Conservation (phyloP, 495 filamentous ascomycete genomes). For the Lepraria neglecta region DNA sequence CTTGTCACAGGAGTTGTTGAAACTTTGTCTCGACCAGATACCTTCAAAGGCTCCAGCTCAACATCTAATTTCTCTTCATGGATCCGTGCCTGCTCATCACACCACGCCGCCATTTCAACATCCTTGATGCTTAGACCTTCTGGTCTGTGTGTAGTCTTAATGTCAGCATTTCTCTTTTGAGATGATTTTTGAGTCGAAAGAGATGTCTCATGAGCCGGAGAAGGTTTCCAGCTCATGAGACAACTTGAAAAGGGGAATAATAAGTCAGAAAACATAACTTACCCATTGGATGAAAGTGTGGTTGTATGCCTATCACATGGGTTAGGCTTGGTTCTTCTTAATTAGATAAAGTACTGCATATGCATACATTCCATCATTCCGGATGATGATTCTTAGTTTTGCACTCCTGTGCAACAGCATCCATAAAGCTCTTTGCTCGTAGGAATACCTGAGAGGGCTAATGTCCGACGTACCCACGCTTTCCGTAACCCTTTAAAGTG, state of each 20-base stretch:
- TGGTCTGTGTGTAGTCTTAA: constrained; percentile 51
- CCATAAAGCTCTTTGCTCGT: constrained; percentile 51
- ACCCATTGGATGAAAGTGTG: constrained; percentile 54
- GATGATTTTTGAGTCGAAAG: too few species aligned
- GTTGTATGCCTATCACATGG: constrained; percentile 49
- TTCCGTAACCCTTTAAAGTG: constrained; percentile 57
- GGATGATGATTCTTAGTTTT: constrained; percentile 54
- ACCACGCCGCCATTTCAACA: constrained; percentile 49
- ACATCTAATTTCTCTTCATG: constrained; percentile 44
- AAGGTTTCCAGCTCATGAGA: too few species aligned
- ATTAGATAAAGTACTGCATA: neutral
- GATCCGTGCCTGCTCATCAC: constrained; percentile 47
- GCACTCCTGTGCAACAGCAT: constrained; percentile 49
- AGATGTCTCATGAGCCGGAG: too few species aligned
- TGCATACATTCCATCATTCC: constrained; percentile 56
- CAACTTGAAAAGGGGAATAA: too few species aligned
- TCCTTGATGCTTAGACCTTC: constrained; percentile 52
- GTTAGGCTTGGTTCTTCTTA: neutral
- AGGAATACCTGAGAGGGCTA: neutral
- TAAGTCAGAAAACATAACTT: too few species aligned
- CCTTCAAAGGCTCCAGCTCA: neutral
- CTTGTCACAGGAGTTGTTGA: too few species aligned
- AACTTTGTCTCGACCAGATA: neutral
- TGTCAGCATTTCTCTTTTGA: too few species aligned
- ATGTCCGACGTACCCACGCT: constrained; percentile 47